Conservation (phyloP, 1,284 basidiomycete genomes). For the Gymnopus androsaceus region DNA sequence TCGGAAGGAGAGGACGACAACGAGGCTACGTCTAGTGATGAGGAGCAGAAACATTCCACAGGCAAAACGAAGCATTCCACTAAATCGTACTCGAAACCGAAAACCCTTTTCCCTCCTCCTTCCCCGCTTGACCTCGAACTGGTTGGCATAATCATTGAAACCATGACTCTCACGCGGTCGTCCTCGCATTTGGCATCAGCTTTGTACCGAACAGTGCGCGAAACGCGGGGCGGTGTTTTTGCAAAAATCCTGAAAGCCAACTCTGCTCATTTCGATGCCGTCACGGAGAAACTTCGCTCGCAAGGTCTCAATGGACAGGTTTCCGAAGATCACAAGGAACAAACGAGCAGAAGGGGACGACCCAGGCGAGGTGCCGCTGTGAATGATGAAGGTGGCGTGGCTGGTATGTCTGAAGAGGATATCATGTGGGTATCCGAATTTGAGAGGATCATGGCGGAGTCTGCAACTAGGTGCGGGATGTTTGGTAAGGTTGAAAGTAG, state of each 20-base stretch:
- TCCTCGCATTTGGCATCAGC: constrained; percentile 61
- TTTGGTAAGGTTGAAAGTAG: constrained; percentile 72
- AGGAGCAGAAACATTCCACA: neutral
- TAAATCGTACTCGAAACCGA: constrained; percentile 3
- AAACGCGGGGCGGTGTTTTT: constrained; percentile 52
- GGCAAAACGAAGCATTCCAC: neutral
- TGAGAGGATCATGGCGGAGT: constrained; percentile 50
- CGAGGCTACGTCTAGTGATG: neutral
- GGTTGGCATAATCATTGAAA: constrained; percentile 69
- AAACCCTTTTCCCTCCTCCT: constrained; percentile 2
- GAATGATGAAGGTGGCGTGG: constrained; percentile 17
- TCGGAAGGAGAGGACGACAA: neutral
- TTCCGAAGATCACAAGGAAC: neutral
- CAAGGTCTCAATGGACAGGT: neutral
- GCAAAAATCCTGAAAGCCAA: neutral
- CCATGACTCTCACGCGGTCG: constrained; percentile 70
- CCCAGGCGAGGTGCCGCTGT: neutral
- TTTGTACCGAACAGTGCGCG: constrained; percentile 53
- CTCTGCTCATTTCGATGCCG: neutral
- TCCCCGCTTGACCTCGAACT: constrained; percentile 42
- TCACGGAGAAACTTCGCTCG: neutral
- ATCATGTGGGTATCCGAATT: constrained; percentile 52
- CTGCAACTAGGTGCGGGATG: constrained; percentile 52
- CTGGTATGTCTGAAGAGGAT: constrained; percentile 39
- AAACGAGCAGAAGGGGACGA: neutral